Percentiles rank a stretch among this genome's conserved stretches.
Evolutionary conservation across 2,329 filamentous ascomycete species (phyloP).

Genomic region (Pyrenochaeta sp.): DNA sequence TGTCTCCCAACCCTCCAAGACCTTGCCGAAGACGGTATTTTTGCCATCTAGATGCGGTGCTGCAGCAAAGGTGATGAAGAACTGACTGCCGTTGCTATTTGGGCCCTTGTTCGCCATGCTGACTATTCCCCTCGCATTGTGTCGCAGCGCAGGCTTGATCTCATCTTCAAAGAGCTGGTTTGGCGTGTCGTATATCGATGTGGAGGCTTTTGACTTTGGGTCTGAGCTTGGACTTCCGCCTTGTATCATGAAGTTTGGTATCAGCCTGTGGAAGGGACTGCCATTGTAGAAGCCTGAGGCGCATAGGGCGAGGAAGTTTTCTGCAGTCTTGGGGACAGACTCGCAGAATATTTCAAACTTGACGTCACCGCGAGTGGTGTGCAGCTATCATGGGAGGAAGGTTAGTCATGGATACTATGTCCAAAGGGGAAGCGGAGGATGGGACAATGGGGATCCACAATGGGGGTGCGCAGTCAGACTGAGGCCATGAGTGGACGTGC

Average conservation of each 20-base stretch:
- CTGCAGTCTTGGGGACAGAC: constrained; percentile 88
- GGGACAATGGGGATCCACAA: too few relatives aligned
- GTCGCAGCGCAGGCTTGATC: constrained; percentile 74
- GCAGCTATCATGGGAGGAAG: constrained; percentile 64
- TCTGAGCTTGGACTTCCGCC: constrained; percentile 67
- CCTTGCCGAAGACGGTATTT: constrained; percentile 83
- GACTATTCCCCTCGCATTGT: constrained; percentile 73
- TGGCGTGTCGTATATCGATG: constrained; percentile 70
- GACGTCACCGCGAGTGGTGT: constrained; percentile 88
- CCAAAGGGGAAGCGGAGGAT: too few relatives aligned
- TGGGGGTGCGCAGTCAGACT: constrained; percentile 6
- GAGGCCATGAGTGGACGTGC: constrained; percentile 6
- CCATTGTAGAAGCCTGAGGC: constrained; percentile 78
- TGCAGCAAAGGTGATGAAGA: constrained; percentile 81
- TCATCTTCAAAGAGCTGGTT: constrained; percentile 76
- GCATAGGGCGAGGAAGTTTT: constrained; percentile 90
- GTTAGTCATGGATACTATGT: not conserved
- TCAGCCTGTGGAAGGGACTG: constrained; percentile 81
- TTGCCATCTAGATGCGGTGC: constrained; percentile 83
- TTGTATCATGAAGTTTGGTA: constrained; percentile 83
- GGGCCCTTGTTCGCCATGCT: constrained; percentile 83
- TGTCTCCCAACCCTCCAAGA: constrained; percentile 68
- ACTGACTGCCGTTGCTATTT: constrained; percentile 78
- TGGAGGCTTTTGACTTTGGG: constrained; percentile 68
- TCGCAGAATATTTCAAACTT: constrained; percentile 98